phyloP scores from a whole-genome alignment of 1,139 yeast species.

The Taphrina confusa region DNA sequence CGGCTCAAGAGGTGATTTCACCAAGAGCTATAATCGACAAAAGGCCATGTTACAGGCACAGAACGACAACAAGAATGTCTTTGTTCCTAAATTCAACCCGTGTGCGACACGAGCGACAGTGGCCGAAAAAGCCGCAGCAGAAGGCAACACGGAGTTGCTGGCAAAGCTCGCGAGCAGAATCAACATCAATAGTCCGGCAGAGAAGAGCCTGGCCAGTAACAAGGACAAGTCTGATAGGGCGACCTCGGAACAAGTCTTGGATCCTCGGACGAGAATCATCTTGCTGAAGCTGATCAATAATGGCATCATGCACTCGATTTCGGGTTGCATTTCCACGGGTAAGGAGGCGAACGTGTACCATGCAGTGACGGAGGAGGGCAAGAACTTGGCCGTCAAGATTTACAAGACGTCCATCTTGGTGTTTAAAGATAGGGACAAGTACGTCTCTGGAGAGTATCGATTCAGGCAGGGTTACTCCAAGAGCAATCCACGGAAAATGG shows the following conservation, averaged over 20 bases:
- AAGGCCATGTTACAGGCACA: constrained; percentile 25
- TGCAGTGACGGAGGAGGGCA: constrained; percentile 69
- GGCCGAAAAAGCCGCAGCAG: constrained; percentile 29
- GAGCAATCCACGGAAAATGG: constrained; percentile 96
- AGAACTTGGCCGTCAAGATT: constrained; percentile 75
- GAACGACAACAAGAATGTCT: constrained; percentile 7
- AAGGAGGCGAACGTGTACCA: constrained; percentile 98
- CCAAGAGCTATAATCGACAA: constrained; percentile 36
- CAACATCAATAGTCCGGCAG: constrained; percentile 30
- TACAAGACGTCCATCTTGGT: constrained; percentile 94
- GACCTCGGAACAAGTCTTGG: constrained; percentile 93
- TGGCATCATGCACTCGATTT: constrained; percentile 79
- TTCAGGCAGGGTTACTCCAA: constrained; percentile 81
- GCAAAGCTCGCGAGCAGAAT: constrained; percentile 34
- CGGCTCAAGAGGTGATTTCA: constrained; percentile 33
- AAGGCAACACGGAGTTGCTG: constrained; percentile 32
- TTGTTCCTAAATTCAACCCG: constrained; percentile 28
- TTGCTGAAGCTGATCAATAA: constrained; percentile 77
- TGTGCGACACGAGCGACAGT: constrained; percentile 25
- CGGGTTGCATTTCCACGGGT: constrained; percentile 95
- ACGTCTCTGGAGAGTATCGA: constrained; percentile 93
- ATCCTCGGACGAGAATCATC: constrained; percentile 87
- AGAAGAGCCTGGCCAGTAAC: constrained; percentile 37
- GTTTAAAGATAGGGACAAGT: constrained; percentile 92
- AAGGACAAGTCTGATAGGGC: constrained; percentile 87